Base-by-base conservation (phyloP, 2,329 filamentous ascomycete genomes). In the Fusarium sacchari region DNA sequence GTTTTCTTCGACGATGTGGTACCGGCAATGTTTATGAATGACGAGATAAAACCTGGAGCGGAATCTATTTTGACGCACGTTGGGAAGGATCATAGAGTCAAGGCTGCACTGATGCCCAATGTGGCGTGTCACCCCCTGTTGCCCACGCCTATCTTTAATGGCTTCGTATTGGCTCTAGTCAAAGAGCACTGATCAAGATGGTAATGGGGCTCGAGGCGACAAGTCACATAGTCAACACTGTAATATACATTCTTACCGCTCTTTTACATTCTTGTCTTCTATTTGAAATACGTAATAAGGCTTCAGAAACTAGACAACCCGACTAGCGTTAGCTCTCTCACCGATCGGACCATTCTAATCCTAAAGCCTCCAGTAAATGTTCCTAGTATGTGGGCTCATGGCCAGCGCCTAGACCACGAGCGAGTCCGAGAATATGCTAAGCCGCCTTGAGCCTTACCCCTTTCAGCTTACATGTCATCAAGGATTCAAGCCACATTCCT, bases 1-100 rank as follows among this genome's bases (percentile, higher is more conserved):
- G 80, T 89, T 34, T 84, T 85, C 46, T 82, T 88, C 6, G 87
- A 89, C 76, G 88, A 89, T 76, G 84, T 88, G 7, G 84, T 88
- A 39, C 14, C 46, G 22, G 59, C 53, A 1, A 64, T 70, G 64
- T 53, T 70, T 11, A 57, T 43, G 20, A 57, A 57, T 32, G 55
- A 47, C 15, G 22, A 67, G 3, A n/a, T 60, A 3, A 34, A 64
- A 3, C 47, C 49, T 7, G 60, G 57, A 1, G 64, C 65, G 12
- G 65, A 77, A 10, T 73, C 73, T 0, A 61, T 79, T 11, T n/a
- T 79, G 30, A 72, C 74, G 2, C 69, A 69, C 37, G 61, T 78
- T 7, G 77, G 78, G 1, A 74, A 55, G 43, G 74, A 80, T 30
- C 64, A 67, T 14, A 77, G 78, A 46, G 75, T 78, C 20, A 68